These are phyloP conservation scores for Leucosporidium yakuticum DNA, from an alignment of 768 basidiomycete genomes.

Conservation along the genomic window DNA sequence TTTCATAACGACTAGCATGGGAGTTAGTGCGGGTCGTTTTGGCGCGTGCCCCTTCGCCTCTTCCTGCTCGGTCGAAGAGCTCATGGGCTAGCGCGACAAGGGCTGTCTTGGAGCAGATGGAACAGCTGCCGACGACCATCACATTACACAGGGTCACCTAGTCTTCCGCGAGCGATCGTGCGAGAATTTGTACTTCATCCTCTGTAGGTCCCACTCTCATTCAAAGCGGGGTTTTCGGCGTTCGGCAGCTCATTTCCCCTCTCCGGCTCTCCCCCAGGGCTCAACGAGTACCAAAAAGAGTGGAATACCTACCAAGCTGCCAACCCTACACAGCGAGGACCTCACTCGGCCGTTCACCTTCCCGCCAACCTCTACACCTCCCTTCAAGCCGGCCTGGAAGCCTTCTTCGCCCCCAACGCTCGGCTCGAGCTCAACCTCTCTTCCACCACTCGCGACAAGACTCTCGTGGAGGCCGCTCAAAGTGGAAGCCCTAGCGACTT, in stretches of 20 bases:
- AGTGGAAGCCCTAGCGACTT: neutral
- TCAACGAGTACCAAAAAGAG: neutral
- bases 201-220: neutral
- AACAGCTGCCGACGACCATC: no score
- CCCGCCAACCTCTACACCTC: neutral
- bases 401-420: neutral
- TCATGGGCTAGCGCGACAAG: no score
- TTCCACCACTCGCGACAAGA: neutral
- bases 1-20: no score
- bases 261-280: neutral
- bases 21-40: no score
- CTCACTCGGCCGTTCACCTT: neutral
- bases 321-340: no score
- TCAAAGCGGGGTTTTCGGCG: no score
- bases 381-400: neutral
- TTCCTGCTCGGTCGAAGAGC: no score
- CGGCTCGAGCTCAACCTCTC: constrained; percentile 5
- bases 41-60: no score
- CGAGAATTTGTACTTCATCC: neutral
- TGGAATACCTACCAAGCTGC: neutral
- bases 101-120: no score
- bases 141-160: neutral
- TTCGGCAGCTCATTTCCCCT: no score
- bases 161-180: neutral
- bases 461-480: neutral